phyloP scores from a whole-genome alignment of 306 rosid genomes.

The Oxytropis ochrocephala region DNA sequence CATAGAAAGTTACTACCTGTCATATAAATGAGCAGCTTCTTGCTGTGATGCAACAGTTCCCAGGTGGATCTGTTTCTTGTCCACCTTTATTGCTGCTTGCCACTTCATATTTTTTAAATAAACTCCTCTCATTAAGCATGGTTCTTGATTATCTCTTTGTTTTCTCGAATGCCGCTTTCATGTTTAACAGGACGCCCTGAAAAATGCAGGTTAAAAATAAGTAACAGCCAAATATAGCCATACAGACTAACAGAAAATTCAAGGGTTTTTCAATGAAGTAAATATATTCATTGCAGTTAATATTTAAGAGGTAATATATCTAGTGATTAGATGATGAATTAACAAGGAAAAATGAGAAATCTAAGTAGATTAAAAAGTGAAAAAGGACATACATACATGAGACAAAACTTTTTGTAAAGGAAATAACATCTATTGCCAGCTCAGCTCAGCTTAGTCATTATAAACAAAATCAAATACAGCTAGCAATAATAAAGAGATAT shows the following conservation, averaged over 20 bases:
- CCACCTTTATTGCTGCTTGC: slow-evolving; percentile 93
- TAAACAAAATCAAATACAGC: neutral
- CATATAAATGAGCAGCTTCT: slow-evolving; percentile 88
- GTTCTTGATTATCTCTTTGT: slow-evolving; percentile 54
- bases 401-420: neutral
- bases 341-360: neutral
- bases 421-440: neutral
- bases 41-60: slow-evolving; percentile 75
- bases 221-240: neutral
- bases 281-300: neutral
- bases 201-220: neutral
- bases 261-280: neutral
- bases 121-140: slow-evolving; percentile 75
- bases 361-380: neutral
- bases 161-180: slow-evolving; percentile 68
- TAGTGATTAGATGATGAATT: neutral
- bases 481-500: neutral
- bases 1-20: too few species aligned
- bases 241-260: neutral
- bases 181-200: slow-evolving; percentile 68
- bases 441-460: too few species aligned
- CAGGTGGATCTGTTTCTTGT: slow-evolving; percentile 71
- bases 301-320: neutral
- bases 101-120: slow-evolving; percentile 85
- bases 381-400: neutral